Evolutionary conservation across 768 basidiomycete genomes (phyloP).

Genomic region (Leccinum imitatum): DNA sequence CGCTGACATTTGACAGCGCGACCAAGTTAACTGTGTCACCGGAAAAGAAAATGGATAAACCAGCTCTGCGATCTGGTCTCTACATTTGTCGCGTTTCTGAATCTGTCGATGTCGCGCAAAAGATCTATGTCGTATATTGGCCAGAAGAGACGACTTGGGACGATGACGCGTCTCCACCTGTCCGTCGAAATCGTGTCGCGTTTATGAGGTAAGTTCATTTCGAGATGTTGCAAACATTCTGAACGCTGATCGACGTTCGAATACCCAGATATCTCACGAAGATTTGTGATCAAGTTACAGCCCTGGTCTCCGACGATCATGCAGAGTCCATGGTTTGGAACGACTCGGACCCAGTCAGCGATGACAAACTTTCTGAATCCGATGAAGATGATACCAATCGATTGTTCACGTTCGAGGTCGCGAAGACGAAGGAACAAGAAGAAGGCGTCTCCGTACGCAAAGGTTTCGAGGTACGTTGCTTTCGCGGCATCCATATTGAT

Average conservation of each 20-base stretch:
- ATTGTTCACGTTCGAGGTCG: conserved; percentile 55
- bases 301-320: conserved; percentile 49
- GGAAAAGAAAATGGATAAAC: conserved; percentile 8
- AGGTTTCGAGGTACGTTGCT: conserved; percentile 45
- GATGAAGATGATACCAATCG: conserved; percentile 46
- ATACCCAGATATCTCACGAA: conserved; percentile 54
- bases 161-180: conserved; percentile 46
- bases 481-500: not conserved
- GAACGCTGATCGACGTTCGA: not conserved
- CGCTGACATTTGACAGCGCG: conserved; percentile 1
- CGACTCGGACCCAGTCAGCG: conserved; percentile 24
- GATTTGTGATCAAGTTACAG: conserved; percentile 52
- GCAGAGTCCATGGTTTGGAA: conserved; percentile 45
- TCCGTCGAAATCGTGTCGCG: conserved; percentile 51
- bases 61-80: conserved; percentile 49
- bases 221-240: not conserved
- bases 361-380: conserved; percentile 25
- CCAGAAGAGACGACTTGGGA: conserved; percentile 61
- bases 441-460: conserved; percentile 43
- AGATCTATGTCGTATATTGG: conserved; percentile 56
- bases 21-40: conserved; percentile 3
- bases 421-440: conserved; percentile 56
- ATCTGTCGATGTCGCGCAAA: conserved; percentile 8
- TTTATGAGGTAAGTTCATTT: conserved; percentile 53
- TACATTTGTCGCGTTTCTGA: conserved; percentile 38